A percentile compares a stretch with the other conserved stretches of the same genome.
phyloP scores from a whole-genome alignment of 495 filamentous ascomycete species.

The Aspergillus ostianus region DNA sequence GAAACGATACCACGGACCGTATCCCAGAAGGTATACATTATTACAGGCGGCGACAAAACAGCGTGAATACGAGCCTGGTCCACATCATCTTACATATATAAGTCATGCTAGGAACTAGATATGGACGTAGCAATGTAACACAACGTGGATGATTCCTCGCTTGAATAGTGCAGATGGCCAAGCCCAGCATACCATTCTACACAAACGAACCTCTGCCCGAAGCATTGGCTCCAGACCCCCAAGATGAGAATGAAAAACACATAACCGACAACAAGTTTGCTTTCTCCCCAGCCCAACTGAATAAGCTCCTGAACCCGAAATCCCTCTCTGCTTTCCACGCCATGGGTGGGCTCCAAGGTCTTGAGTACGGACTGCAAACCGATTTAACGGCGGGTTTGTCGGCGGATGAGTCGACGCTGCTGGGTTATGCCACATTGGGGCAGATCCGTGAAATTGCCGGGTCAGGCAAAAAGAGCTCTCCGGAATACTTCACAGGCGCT shows the following conservation, averaged over 20 bases:
- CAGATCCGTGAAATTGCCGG: conserved; percentile 28
- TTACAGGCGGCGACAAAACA: too few relatives aligned
- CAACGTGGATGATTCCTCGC: neutral
- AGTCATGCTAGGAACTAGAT: too few relatives aligned
- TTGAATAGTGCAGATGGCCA: neutral
- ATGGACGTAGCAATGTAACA: neutral
- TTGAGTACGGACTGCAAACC: conserved; percentile 62
- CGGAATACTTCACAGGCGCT: neutral
- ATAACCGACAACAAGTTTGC: conserved; percentile 64
- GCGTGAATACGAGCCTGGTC: too few relatives aligned
- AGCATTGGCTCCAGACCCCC: conserved; percentile 59
- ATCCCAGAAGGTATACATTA: too few relatives aligned
- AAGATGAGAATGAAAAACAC: conserved; percentile 55
- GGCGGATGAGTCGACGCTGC: conserved; percentile 53
- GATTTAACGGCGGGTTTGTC: conserved; percentile 56
- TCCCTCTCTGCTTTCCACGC: conserved; percentile 61
- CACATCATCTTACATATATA: too few relatives aligned
- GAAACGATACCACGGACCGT: too few relatives aligned
- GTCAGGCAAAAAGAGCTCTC: neutral
- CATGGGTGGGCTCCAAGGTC: conserved; percentile 57
- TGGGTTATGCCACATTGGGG: conserved; percentile 54
- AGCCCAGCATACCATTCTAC: neutral
- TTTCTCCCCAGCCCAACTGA: conserved; percentile 59
- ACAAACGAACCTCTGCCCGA: conserved; percentile 18
- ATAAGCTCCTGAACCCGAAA: conserved; percentile 66